Evolutionary conservation across 2,329 filamentous ascomycete species (phyloP).

Genomic region (Ophioceras dolichostomum): DNA sequence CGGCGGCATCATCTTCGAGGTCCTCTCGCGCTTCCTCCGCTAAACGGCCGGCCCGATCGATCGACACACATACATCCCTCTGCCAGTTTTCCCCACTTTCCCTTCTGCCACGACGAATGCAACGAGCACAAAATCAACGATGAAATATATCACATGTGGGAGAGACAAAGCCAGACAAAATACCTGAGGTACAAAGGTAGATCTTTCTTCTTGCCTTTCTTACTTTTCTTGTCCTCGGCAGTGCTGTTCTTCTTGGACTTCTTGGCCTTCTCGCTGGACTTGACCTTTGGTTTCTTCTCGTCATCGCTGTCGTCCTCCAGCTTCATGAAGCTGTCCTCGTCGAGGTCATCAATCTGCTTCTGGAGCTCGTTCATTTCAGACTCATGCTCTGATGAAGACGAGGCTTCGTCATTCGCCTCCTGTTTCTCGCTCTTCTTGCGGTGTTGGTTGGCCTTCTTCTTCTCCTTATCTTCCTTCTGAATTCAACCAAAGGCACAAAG

Average conservation of each 20-base stretch:
- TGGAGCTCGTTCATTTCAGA: no score
- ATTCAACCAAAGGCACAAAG: no score
- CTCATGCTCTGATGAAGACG: no score
- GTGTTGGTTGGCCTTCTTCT: background rate
- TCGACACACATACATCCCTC: no score
- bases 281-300: background rate
- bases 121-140: no score
- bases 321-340: background rate
- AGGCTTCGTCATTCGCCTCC: no score
- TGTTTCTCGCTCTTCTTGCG: background rate
- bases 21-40: conserved; percentile 30
- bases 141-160: no score
- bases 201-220: background rate
- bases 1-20: conserved; percentile 47
- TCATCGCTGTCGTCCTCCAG: background rate
- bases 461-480: background rate
- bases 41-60: background rate
- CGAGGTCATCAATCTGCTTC: background rate
- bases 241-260: background rate
- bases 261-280: background rate
- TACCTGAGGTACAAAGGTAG: no score
- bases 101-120: no score
- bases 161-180: no score
- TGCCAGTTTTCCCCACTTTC: no score
- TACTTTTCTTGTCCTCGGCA: conserved; percentile 1